Evolutionary conservation across 2,329 filamentous ascomycete genomes (phyloP), one percentile per base, ranked within the genome.

Genomic region (Alternaria metachromatica): DNA sequence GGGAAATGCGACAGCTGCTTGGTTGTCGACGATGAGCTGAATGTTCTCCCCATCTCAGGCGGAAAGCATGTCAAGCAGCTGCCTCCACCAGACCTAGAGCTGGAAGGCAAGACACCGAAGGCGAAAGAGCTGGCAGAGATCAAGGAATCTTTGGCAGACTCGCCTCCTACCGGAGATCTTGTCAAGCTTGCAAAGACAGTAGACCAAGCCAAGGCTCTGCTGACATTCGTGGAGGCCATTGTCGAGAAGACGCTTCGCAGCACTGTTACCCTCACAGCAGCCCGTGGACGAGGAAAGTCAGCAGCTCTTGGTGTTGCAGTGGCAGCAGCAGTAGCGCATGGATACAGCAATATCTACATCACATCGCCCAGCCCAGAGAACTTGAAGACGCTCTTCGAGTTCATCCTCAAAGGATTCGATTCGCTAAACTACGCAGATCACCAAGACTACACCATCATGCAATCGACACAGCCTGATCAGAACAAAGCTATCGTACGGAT

Each of bases 281-380:
- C 91, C 41, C 90, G 96, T 89, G 96, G 96, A 80, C 90, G 96
- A 74, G 96, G 96, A 82, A 99, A 99, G 82, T 99, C 96, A 20
- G 96, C 96, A 18, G 96, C 96, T 25, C 87, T 99, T 74, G 96
- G 96, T 82, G 90, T 99, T 55, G 94, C 96, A 4, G 92, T 99
- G 46, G 96, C 96, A 4, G 94, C 96, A 3, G 96, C 96, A 2
- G 88, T 99, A 48, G 95, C 96, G 1, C 92, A 98, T 77, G 96
- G 96, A 25, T 99, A 99, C 82, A 97, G 94, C 84, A 99, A 99
- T 80, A 97, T 99, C 74, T 99, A 99, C 82, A 97, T 99, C 78
- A 99, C 96, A 2, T 98, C 95, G 1, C 95, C 95, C 0, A 97
- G 93, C 65, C 96, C 96, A 0, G 96, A 99, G 82, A 99, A 99